A percentile compares a stretch with the other conserved stretches of the same genome.
These are phyloP conservation scores for Lactarius deliciosus DNA, from an alignment of 768 basidiomycete species.

Conservation along the genomic window DNA sequence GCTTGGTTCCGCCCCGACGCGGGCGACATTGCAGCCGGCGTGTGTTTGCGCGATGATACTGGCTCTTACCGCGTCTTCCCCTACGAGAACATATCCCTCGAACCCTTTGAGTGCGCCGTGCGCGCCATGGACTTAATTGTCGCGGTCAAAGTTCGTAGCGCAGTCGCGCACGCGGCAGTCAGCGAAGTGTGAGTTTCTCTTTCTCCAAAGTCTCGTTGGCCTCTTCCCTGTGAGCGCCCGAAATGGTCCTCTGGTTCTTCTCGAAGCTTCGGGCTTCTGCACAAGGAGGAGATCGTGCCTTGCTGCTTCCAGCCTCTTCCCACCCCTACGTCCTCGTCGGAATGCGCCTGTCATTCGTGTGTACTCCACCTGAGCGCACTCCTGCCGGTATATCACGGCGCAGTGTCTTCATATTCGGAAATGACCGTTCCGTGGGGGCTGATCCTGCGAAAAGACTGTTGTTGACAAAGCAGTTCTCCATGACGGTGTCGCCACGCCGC, in stretches of 20 bases:
- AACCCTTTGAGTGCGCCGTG: conserved; percentile 55
- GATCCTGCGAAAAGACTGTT: neutral
- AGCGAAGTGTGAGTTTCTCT: conserved; percentile 43
- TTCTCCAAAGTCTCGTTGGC: neutral
- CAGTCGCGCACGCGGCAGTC: conserved; percentile 51
- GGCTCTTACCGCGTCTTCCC: conserved; percentile 56
- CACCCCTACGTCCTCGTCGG: neutral
- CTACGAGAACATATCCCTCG: conserved; percentile 51
- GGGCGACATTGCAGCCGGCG: conserved; percentile 47
- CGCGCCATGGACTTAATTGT: conserved; percentile 54
- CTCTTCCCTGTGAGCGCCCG: neutral
- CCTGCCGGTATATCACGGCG: neutral
- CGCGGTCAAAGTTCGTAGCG: conserved; percentile 52
- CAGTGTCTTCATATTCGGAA: conserved; percentile 16
- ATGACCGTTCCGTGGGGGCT: conserved; percentile 18
- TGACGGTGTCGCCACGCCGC: neutral
- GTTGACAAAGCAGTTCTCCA: conserved; percentile 12
- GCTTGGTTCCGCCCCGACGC: conserved; percentile 56
- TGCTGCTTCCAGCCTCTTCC: neutral
- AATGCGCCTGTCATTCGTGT: conserved; percentile 5
- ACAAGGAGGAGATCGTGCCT: neutral
- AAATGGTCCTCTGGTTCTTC: neutral
- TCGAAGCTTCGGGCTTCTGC: no score
- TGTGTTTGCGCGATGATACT: conserved; percentile 49
- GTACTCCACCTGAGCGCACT: neutral